Percentiles rank a stretch among this genome's conserved stretches.
Conservation (phyloP, 2,329 filamentous ascomycete genomes). For the Monilinia fructicola region DNA sequence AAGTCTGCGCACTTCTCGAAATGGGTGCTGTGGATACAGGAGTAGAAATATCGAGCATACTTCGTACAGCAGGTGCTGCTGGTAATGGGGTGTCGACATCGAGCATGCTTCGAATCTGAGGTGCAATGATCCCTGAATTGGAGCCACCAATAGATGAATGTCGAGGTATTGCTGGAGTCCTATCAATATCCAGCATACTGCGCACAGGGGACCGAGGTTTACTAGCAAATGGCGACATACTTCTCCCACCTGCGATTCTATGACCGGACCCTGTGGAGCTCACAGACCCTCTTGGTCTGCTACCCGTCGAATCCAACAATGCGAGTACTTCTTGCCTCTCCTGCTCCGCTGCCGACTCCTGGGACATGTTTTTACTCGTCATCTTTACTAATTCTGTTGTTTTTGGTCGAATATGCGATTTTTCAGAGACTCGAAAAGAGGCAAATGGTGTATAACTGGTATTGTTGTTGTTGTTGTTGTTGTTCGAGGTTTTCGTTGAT, state of each 20-base stretch:
- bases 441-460: conserved; percentile 9
- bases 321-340: conserved; percentile 73
- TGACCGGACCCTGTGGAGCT: conserved; percentile 38
- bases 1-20: conserved; percentile 49
- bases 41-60: conserved; percentile 60
- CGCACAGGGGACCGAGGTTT: conserved; percentile 63
- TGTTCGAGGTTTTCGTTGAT: neutral
- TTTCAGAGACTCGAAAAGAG: neutral
- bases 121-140: conserved; percentile 17
- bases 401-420: conserved; percentile 12
- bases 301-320: conserved; percentile 53
- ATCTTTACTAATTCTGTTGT: conserved; percentile 27
- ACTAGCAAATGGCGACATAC: conserved; percentile 52
- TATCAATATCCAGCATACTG: conserved; percentile 51
- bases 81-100: conserved; percentile 47
- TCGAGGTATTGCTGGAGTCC: conserved; percentile 29
- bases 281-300: conserved; percentile 35
- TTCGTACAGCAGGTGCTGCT: conserved; percentile 52
- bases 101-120: conserved; percentile 67
- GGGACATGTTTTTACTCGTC: conserved; percentile 59
- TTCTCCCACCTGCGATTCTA: conserved; percentile 40
- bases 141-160: conserved; percentile 23
- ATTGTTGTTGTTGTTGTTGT: neutral
- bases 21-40: conserved; percentile 39
- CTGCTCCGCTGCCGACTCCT: conserved; percentile 75